Base-by-base conservation (phyloP, 2,329 filamentous ascomycete genomes). In the Bisporella sp. region DNA sequence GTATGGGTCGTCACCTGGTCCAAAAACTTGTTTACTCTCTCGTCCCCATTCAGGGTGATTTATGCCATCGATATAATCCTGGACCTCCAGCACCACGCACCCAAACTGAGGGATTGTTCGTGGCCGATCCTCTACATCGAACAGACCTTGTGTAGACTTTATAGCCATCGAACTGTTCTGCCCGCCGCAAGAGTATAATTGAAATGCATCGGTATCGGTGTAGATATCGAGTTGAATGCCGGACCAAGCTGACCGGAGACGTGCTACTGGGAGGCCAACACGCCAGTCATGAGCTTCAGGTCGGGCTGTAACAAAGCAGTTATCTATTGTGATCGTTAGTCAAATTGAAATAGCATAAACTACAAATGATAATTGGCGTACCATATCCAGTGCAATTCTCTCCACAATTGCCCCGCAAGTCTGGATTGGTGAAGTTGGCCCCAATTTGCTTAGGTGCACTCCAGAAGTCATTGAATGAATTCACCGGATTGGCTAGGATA, bases 21-120 rank as follows among this genome's bases (percentile, higher is more conserved):
- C 73, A 59, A 71, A 84, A 53, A 85, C 70, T 62, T 85, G 81
- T 69, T 76, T 82, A 48, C 63, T 64, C 44, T 74, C 69, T 49
- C 91, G 79, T 52, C 82, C 82, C 92, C 92, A 96, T 68, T 89
- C 80, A 0, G 91, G 91, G 60, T 95, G 80, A 71, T 96, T 96
- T 71, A 97, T 93, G 30, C 78, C 90, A 65, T 95, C 91, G 63
- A 96, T 95, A 80, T 83, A 96, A 67, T 93, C 90, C 74, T 96
- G 81, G 9, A 93, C 88, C 72, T 96, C 92, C 68, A 96, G 78
- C 45, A 96, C 92, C 30, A 96, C 64, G 68, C 92, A 96, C 32
- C 89, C 90, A 64, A 90, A 89, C 72, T 91, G 66, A 50, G 80
- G 76, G 30, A 89, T 84, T 6, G 78, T 78, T 37, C 83, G 74